These are phyloP conservation scores for Areca catechu DNA, from an alignment of 176 grass and related monocot species.

Conservation along the genomic window DNA sequence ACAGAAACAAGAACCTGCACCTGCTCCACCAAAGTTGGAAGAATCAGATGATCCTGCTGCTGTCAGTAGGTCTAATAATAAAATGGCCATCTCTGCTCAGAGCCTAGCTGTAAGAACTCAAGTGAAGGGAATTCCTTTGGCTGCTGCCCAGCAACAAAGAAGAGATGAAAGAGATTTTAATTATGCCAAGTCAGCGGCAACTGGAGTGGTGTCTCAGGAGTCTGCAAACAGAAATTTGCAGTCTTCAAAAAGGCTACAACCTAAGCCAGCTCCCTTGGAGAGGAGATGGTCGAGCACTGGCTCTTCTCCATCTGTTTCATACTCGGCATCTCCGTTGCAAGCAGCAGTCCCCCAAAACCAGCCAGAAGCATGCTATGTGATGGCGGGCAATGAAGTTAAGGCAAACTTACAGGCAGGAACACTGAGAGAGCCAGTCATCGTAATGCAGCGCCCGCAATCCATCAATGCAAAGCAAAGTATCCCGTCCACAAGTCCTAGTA, in stretches of 20 bases:
- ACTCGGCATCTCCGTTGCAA: conserved; percentile 46
- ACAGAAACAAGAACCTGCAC: conserved; percentile 63
- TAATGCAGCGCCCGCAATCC: conserved; percentile 83
- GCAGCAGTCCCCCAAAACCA: conserved; percentile 48
- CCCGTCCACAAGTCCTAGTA: conserved; percentile 54
- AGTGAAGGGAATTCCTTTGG: conserved; percentile 40
- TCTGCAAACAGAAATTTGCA: conserved; percentile 52
- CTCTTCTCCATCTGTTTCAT: conserved; percentile 45
- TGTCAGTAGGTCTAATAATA: conserved; percentile 37
- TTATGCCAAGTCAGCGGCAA: conserved; percentile 38
- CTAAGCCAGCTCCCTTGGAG: conserved; percentile 46
- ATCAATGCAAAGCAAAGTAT: conserved; percentile 56
- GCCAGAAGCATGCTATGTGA: conserved; percentile 41
- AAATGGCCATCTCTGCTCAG: conserved; percentile 31
- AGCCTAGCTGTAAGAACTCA: conserved; percentile 43
- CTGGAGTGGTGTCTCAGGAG: conserved; percentile 45
- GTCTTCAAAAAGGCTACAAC: conserved; percentile 29
- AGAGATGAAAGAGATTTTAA: conserved; percentile 77
- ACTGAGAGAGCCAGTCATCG: conserved; percentile 61
- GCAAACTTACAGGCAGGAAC: conserved; percentile 30
- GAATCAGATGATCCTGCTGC: conserved; percentile 32
- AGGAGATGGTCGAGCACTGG: conserved; percentile 50
- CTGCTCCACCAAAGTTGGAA: conserved; percentile 28
- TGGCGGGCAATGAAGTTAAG: conserved; percentile 43
- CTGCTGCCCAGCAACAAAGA: conserved; percentile 40